Percentiles rank a stretch among this genome's conserved stretches.
These are phyloP conservation scores for thale cress (Arabidopsis thaliana) DNA, from an alignment of 345 rosid species.

Conservation along the genomic window DNA sequence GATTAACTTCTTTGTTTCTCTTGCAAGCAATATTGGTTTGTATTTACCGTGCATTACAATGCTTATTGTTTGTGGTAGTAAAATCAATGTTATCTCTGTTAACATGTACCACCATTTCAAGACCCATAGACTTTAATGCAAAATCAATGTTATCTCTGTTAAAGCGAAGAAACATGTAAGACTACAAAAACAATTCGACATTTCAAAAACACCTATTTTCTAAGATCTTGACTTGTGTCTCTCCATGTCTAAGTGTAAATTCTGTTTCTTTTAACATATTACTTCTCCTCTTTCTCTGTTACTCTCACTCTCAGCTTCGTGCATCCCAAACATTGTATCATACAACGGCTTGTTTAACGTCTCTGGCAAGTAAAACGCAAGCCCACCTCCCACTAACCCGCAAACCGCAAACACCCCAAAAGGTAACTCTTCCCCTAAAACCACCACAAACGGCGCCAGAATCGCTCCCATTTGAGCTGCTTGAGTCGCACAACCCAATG, in stretches of 20 bases:
- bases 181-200: conserved; percentile 17
- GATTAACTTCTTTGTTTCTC: background rate
- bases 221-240: conserved; percentile 8
- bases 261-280: conserved; percentile 26
- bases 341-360: conserved; percentile 79
- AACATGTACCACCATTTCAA: background rate
- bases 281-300: conserved; percentile 38
- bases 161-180: background rate
- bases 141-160: background rate
- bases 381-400: conserved; percentile 69
- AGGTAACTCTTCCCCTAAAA: conserved; percentile 69
- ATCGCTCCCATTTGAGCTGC: conserved; percentile 91
- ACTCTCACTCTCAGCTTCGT: conserved; percentile 61
- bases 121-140: conserved; percentile 3
- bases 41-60: background rate
- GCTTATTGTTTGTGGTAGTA: background rate
- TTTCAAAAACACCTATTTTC: background rate
- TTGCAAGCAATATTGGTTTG: background rate
- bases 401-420: conserved; percentile 72
- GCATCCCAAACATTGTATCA: conserved; percentile 86
- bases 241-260: background rate
- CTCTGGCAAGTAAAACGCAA: conserved; percentile 87
- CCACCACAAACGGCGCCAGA: conserved; percentile 85
- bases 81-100: conserved; percentile 5
- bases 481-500: conserved; percentile 84